phyloP scores from a whole-genome alignment of 768 basidiomycete genomes.

The Ramaria sp. region DNA sequence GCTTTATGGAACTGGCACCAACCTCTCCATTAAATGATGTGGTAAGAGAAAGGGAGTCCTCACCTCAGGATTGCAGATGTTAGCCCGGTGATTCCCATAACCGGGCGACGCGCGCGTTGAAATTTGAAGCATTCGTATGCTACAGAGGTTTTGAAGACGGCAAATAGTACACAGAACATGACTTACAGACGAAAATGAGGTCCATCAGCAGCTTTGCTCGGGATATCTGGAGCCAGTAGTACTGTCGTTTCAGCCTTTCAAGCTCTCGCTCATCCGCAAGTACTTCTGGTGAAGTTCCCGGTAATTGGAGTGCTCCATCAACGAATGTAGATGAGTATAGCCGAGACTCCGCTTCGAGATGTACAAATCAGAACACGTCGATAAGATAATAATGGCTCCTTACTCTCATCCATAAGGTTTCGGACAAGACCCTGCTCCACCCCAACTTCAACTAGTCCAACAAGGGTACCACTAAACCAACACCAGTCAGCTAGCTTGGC shows the following conservation, averaged over 20 bases:
- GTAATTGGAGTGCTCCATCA: conserved; percentile 60
- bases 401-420: conserved; percentile 51
- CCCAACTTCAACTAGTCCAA: conserved; percentile 73
- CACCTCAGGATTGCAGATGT: conserved; percentile 68
- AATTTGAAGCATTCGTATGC: conserved; percentile 74
- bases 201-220: conserved; percentile 73
- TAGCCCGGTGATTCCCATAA: conserved; percentile 60
- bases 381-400: conserved; percentile 1
- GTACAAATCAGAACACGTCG: conserved; percentile 1
- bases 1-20: conserved; percentile 51
- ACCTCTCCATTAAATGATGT: not conserved
- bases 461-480: conserved; percentile 73
- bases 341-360: conserved; percentile 51
- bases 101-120: conserved; percentile 44
- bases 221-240: conserved; percentile 66
- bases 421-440: conserved; percentile 66
- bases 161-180: conserved; percentile 10
- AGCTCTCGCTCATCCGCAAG: conserved; percentile 66
- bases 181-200: conserved; percentile 76
- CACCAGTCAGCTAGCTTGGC: conserved; percentile 77
- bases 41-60: conserved; percentile 5
- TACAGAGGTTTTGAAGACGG: conserved; percentile 18
- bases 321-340: conserved; percentile 59
- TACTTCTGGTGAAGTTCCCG: conserved; percentile 21
- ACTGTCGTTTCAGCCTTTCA: conserved; percentile 52